Conservation (phyloP, 108 stramenopile genomes). For the Cyclotella distinguenda region DNA sequence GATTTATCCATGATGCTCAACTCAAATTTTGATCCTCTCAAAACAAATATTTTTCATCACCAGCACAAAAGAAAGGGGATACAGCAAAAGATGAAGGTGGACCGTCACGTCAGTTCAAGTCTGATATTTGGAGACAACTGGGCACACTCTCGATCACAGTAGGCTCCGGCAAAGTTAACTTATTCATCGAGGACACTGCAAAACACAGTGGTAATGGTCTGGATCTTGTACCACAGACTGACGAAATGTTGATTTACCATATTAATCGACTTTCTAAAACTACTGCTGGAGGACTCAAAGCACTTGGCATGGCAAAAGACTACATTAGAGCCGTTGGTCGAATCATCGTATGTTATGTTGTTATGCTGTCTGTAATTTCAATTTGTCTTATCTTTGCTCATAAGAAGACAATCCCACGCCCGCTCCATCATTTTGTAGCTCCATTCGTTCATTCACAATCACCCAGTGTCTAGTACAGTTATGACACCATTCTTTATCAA, state of each 20-base stretch:
- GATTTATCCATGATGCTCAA: background rate
- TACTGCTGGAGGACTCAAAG: background rate
- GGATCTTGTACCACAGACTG: background rate
- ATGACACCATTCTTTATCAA: slow-evolving; percentile 29
- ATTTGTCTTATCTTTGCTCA: background rate
- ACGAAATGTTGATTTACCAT: too few species aligned
- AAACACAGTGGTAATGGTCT: too few species aligned
- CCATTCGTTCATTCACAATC: slow-evolving; percentile 10
- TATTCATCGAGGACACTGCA: slow-evolving; percentile 1
- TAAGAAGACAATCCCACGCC: background rate
- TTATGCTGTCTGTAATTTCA: background rate
- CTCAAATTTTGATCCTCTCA: background rate
- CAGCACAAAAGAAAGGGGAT: slow-evolving; percentile 2
- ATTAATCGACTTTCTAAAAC: background rate
- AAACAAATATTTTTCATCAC: background rate
- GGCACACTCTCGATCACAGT: slow-evolving; percentile 6
- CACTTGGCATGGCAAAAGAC: background rate
- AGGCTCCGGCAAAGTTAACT: background rate
- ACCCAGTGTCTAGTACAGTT: slow-evolving; percentile 13
- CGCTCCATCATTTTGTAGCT: background rate
- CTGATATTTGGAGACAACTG: slow-evolving; percentile 22
- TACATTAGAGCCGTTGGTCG: background rate
- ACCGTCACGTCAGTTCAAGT: slow-evolving; percentile 22
- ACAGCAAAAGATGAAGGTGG: slow-evolving; percentile 31
- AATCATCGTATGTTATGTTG: too few species aligned